Evolutionary conservation across 169 alveolate genomes (phyloP), one percentile per base, ranked within the genome.

Genomic region (Plasmodium chabaudi): DNA sequence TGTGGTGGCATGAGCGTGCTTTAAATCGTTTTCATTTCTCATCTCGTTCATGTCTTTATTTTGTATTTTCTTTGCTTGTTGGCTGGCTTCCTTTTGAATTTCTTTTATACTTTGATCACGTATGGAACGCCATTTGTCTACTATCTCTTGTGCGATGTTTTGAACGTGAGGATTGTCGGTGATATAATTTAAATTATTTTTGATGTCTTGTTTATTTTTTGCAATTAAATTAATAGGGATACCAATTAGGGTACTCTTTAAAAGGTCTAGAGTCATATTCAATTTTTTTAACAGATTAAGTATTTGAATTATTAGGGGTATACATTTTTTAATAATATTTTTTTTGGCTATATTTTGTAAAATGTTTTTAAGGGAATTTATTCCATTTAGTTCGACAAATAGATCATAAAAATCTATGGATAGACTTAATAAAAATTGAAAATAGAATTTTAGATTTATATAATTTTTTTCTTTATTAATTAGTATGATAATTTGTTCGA

Each of bases 321-420:
- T 55, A 61, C 51, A 49, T 68, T 82, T 68, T 82, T 82, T 82
- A 53, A 82, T 82, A 61, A 70, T 46, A 4, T 69, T 69, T 17
- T 46, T 82, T 34, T 69, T 69, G 9, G 90, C 90, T 21, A 82
- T 67, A n/a, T 56, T 82, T 15, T 68, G 82, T 71, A 82, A 82
- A 56, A 82, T 68, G 17, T 7, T 21, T 47, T 82, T 82, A 21
- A 82, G 34, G 47, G 73, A 69, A 46, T 12, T 0, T 12, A 82
- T 25, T 55, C 90, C 90, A 55, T 82, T 55, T 65, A 67, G 57
- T 72, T 82, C 86, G 21, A 67, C 10, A 23, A 82, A 68, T 1
- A 53, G 42, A 5, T 82, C 86, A 34, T 56, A 60, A 12, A 68
- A 42, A 49, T 82, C 69, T 63, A 63, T 34, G 19, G 68, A 17